Conservation (phyloP, 352 stramenopile genomes). For the Phytopythium sindhum region DNA sequence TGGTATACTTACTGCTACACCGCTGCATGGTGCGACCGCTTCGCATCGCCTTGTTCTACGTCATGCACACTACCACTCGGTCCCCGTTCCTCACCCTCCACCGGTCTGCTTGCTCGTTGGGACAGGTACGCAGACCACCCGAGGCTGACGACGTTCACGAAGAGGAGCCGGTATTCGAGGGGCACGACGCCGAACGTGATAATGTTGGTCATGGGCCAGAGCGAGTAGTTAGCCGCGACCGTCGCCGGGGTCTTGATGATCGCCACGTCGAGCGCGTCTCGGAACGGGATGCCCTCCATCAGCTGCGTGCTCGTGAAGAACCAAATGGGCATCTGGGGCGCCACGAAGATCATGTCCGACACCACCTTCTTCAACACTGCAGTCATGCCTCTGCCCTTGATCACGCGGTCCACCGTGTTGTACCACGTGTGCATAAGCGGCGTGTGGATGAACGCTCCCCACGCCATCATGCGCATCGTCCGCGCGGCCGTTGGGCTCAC, state of each 20-base stretch:
- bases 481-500: slow-evolving; percentile 6
- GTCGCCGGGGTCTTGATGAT: slow-evolving; percentile 23
- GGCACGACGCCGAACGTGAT: slow-evolving; percentile 29
- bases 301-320: slow-evolving; percentile 30
- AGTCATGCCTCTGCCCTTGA: slow-evolving; percentile 11
- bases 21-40: not conserved
- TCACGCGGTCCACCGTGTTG: slow-evolving; percentile 61
- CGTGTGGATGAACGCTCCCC: slow-evolving; percentile 81
- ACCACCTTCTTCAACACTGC: slow-evolving; percentile 31
- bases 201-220: slow-evolving; percentile 34
- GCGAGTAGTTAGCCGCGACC: slow-evolving; percentile 25
- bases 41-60: not conserved
- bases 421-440: slow-evolving; percentile 90
- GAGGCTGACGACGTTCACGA: slow-evolving; percentile 28
- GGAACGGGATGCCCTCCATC: slow-evolving; percentile 22
- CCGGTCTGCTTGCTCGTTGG: slow-evolving; percentile 19
- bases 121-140: slow-evolving; percentile 35
- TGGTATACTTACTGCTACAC: not conserved
- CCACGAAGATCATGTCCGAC: slow-evolving; percentile 30
- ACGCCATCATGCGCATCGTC: slow-evolving; percentile 74
- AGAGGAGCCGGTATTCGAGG: slow-evolving; percentile 27
- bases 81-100: not conserved
- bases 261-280: slow-evolving; percentile 18
- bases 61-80: not conserved
- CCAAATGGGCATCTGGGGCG: slow-evolving; percentile 22